A percentile compares a stretch with the other conserved stretches of the same genome.
These are phyloP conservation scores for Scutellaria galericulata DNA, from an alignment of 257 asterid species.

Conservation along the genomic window DNA sequence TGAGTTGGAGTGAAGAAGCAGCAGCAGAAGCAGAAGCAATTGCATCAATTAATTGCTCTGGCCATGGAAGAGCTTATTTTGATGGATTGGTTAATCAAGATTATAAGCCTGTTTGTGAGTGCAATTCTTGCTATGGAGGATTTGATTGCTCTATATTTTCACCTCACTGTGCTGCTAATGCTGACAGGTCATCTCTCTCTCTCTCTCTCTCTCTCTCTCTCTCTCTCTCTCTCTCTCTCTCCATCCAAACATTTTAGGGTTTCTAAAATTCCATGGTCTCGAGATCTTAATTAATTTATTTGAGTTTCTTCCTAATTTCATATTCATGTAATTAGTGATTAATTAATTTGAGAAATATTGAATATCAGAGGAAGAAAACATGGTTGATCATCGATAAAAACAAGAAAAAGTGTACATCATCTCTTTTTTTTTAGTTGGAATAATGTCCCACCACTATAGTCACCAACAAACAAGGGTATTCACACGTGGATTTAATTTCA, in stretches of 20 bases:
- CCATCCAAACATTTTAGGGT: neutral
- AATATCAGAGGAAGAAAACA: no score
- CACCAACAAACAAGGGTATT: no score
- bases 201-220: neutral
- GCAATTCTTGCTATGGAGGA: constrained; percentile 64
- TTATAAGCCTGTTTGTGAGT: constrained; percentile 65
- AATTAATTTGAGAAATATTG: no score
- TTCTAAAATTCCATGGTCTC: no score
- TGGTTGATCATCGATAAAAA: no score
- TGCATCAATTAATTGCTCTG: constrained; percentile 57
- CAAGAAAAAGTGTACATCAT: no score
- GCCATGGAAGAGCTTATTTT: constrained; percentile 67
- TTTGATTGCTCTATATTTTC: constrained; percentile 51
- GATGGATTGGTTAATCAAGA: constrained; percentile 49
- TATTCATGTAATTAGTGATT: no score
- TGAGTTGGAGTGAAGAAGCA: constrained; percentile 63
- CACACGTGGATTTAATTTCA: no score
- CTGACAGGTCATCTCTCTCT: constrained; percentile 45
- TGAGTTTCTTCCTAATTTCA: no score
- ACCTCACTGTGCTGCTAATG: constrained; percentile 62
- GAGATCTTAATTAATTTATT: no score
- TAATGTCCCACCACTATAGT: no score
- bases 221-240: constrained; percentile 12
- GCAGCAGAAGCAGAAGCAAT: constrained; percentile 71
- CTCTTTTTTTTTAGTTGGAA: no score